These are phyloP conservation scores for Epichloe gansuensis DNA, from an alignment of 2,329 filamentous ascomycete species.

Conservation along the genomic window DNA sequence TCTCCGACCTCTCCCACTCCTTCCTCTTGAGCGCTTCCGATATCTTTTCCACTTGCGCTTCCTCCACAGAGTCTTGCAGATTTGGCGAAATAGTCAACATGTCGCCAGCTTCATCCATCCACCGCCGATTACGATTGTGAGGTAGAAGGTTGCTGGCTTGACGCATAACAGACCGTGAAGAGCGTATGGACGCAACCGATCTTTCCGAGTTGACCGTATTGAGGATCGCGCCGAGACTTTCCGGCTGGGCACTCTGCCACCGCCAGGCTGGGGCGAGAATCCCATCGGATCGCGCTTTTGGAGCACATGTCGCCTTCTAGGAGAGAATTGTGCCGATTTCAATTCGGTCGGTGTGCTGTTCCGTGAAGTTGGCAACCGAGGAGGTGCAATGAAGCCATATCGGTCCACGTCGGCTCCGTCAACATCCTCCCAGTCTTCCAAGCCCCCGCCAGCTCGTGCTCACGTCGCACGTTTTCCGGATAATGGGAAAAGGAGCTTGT, in stretches of 20 bases:
- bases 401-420: conserved; percentile 50
- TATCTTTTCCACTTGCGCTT: conserved; percentile 38
- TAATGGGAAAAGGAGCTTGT: conserved; percentile 31
- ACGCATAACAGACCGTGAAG: conserved; percentile 42
- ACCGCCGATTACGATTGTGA: conserved; percentile 47
- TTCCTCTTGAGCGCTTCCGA: conserved; percentile 48
- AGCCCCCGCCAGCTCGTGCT: conserved; percentile 43
- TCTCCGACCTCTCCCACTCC: conserved; percentile 50
- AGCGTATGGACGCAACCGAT: conserved; percentile 39
- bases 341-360: conserved; percentile 29
- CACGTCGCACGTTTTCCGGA: conserved; percentile 26
- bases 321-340: conserved; percentile 30
- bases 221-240: conserved; percentile 48
- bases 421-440: conserved; percentile 58
- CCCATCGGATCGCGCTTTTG: conserved; percentile 23
- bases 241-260: conserved; percentile 33
- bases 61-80: conserved; percentile 42
- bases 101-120: conserved; percentile 54
- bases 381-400: conserved; percentile 52
- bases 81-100: conserved; percentile 51
- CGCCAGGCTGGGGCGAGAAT: conserved; percentile 29
- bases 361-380: conserved; percentile 27
- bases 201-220: conserved; percentile 43
- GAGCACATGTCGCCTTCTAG: conserved; percentile 35
- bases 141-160: conserved; percentile 48